Base-by-base conservation (phyloP, 495 filamentous ascomycete genomes). In the Lepraria neglecta region DNA sequence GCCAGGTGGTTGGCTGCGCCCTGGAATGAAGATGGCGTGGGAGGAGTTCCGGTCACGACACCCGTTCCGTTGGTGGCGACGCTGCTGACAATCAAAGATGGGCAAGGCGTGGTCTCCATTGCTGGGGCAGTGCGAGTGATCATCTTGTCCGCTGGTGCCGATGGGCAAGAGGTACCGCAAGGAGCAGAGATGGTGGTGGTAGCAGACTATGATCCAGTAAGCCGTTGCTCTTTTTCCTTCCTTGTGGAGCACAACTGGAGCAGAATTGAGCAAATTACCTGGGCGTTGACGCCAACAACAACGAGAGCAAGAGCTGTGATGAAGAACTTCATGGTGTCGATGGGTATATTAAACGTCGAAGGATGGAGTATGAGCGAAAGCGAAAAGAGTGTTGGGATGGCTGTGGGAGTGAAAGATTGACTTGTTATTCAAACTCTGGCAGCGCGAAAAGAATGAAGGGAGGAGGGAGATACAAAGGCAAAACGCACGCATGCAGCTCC, bases 131-230 rank as follows among this genome's bases (percentile, higher is more conserved):
- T 53, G 45, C 66, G 57, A 60, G 66, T 68, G 40, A 68, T 64
- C 35, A 59, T 65, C 24, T 60, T 62, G 53, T 65, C 64, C 14
- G 64, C 51, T 17, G 60, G 61, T 17, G 66, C 42, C 31, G 66
- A 64, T 28, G 66, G 66, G 54, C 66, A 68, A 33, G 63, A 56
- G 33, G 66, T 68, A 31, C 66, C 66, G 48, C 66, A 68, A 31
- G 66, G 63, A 44, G 66, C 66, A 21, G 53, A 28, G 44, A 68
- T 52, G 17, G 66, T 68, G 12, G 65, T 64, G 14, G 17, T 35
- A 6, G 51, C 31, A n/a, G 31, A 33, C 51, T 54, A 10, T 14
- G 10, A 4, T 24, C n/a, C 30, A 54, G 51, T 54, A 21, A 54
- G 51, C 12, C 19, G 4, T 10, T 27, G 10, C 9, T 31, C 15